phyloP scores from a whole-genome alignment of 2,329 filamentous ascomycete genomes.

The Fusarium buxicola region DNA sequence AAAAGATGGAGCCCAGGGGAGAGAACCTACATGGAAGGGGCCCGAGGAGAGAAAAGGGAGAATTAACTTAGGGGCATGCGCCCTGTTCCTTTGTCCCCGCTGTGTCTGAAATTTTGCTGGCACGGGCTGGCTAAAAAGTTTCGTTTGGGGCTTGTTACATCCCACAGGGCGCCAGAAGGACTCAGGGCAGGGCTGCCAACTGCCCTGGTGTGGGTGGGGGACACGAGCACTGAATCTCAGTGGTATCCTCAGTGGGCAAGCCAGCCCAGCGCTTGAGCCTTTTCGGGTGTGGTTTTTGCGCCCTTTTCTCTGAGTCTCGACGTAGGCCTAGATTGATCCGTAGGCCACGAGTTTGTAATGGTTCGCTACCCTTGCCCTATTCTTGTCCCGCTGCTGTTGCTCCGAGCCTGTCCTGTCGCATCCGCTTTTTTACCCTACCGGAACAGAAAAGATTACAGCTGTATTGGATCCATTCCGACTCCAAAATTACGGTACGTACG shows the following conservation, averaged over 20 bases:
- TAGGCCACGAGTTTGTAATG: slow-evolving; percentile 15
- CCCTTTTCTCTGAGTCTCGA: slow-evolving; percentile 24
- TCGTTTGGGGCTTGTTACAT: slow-evolving; percentile 37
- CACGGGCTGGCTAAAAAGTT: slow-evolving; percentile 34
- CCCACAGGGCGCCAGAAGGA: slow-evolving; percentile 35
- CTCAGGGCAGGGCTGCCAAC: slow-evolving; percentile 40
- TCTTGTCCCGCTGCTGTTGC: slow-evolving; percentile 31
- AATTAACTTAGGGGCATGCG: slow-evolving; percentile 30
- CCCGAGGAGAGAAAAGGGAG: slow-evolving; percentile 4
- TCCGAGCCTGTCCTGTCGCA: slow-evolving; percentile 16
- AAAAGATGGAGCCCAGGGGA: slow-evolving; percentile 37
- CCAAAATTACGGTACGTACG: slow-evolving; percentile 4
- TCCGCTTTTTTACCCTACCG: slow-evolving; percentile 30
- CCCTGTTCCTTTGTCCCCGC: slow-evolving; percentile 10
- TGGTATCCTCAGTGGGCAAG: slow-evolving; percentile 4
- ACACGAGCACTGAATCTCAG: slow-evolving; percentile 10
- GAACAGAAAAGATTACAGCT: slow-evolving; percentile 11
- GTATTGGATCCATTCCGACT: slow-evolving; percentile 38
- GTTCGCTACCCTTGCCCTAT: slow-evolving; percentile 34
- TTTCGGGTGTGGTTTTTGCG: slow-evolving; percentile 23
- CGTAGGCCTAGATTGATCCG: slow-evolving; percentile 44
- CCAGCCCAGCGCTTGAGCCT: slow-evolving; percentile 22
- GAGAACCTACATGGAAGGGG: no score
- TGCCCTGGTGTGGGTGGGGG: slow-evolving; percentile 37
- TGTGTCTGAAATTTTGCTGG: slow-evolving; percentile 41